Evolutionary conservation across 2,329 filamentous ascomycete species (phyloP).

Genomic region (Colletotrichum lindemuthianum): DNA sequence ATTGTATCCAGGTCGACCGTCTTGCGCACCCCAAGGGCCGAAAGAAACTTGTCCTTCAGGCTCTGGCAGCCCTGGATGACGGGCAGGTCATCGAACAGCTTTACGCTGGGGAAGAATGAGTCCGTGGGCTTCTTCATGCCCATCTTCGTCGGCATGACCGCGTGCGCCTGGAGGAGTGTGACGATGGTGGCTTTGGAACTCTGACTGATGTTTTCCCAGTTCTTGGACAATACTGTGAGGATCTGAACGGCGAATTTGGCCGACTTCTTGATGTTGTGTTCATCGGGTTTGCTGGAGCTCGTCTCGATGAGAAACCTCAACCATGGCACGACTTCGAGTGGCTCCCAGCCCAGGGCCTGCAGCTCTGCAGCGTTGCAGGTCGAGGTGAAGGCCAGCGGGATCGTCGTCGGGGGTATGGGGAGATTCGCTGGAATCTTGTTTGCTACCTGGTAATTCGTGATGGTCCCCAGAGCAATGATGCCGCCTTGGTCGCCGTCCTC

Average conservation of each 20-base stretch:
- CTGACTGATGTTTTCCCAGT: constrained; percentile 83
- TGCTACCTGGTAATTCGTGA: constrained; percentile 79
- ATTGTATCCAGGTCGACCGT: constrained; percentile 95
- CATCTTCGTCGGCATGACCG: constrained; percentile 88
- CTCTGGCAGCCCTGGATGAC: constrained; percentile 79
- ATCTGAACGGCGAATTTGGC: constrained; percentile 81
- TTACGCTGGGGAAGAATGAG: constrained; percentile 93
- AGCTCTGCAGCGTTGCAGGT: constrained; percentile 74
- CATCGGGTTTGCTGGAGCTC: constrained; percentile 65
- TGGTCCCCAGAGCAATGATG: constrained; percentile 80
- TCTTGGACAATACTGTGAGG: constrained; percentile 83
- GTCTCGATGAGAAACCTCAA: constrained; percentile 81
- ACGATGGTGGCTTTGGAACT: constrained; percentile 73
- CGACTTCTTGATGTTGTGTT: constrained; percentile 77
- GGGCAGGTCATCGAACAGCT: constrained; percentile 92
- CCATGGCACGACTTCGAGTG: constrained; percentile 88
- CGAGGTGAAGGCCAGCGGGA: constrained; percentile 86
- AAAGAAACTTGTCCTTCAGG: constrained; percentile 90
- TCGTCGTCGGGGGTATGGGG: constrained; percentile 82
- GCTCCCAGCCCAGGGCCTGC: constrained; percentile 84
- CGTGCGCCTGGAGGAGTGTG: constrained; percentile 70
- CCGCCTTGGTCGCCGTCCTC: constrained; percentile 69
- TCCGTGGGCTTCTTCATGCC: constrained; percentile 89
- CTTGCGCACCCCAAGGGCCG: constrained; percentile 88
- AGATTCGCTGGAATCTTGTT: constrained; percentile 83